Evolutionary conservation across 2,329 filamentous ascomycete genomes (phyloP).

Genomic region (Emergomyces orientalis): DNA sequence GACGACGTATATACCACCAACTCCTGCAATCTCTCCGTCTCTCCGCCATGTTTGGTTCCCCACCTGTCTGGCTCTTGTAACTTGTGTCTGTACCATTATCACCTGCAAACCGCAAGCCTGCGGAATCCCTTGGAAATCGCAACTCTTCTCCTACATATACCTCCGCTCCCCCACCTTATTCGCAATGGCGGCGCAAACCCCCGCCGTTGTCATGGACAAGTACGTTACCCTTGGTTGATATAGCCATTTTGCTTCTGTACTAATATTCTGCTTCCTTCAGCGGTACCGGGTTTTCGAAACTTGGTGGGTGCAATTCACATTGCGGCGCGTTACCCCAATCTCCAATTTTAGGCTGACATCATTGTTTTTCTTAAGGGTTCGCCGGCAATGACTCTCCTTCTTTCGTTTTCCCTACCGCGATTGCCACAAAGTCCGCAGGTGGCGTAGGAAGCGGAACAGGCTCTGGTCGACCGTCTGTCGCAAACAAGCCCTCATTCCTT

Average conservation of each 20-base stretch:
- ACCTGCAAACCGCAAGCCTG: background rate
- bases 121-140: conserved; percentile 6
- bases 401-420: conserved; percentile 97
- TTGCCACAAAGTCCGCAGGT: conserved; percentile 79
- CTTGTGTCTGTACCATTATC: background rate
- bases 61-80: background rate
- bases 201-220: conserved; percentile 99
- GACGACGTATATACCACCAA: background rate
- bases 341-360: conserved; percentile 28
- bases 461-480: conserved; percentile 80
- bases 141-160: background rate
- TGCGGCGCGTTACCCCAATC: conserved; percentile 11
- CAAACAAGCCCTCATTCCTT: conserved; percentile 90
- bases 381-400: conserved; percentile 98
- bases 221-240: conserved; percentile 46
- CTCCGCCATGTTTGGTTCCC: background rate
- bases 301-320: conserved; percentile 54
- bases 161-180: conserved; percentile 2
- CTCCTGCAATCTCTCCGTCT: background rate
- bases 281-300: conserved; percentile 98
- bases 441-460: conserved; percentile 63
- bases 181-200: conserved; percentile 91
- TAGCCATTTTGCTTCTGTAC: conserved; percentile 20
- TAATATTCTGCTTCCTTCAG: conserved; percentile 46
- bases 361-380: conserved; percentile 55